Evolutionary conservation across 257 asterid species (phyloP).

Genomic region (Solanum tacnaense): DNA sequence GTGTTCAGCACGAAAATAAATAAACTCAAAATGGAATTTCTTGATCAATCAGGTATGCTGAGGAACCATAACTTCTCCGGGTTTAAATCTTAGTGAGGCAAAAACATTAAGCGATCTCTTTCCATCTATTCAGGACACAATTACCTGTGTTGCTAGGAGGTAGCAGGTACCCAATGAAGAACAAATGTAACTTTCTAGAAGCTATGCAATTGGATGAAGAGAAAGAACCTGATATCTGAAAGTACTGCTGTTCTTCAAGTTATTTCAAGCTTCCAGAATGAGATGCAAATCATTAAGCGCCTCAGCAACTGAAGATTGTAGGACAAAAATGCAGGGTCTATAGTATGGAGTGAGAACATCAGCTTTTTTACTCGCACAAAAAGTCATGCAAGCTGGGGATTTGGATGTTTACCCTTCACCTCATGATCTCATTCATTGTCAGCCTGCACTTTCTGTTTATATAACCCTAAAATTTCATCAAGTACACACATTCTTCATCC

Average conservation of each 20-base stretch:
- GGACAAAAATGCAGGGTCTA: not conserved
- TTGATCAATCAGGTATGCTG: not conserved
- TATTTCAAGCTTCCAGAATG: not conserved
- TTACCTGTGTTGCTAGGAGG: not conserved
- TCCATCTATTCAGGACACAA: not conserved
- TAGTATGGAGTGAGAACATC: not conserved
- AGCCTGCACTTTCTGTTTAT: not conserved
- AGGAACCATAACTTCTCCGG: not conserved
- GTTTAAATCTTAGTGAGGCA: not conserved
- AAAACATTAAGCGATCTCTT: too few species aligned
- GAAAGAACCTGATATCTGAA: not conserved
- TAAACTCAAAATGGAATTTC: not conserved
- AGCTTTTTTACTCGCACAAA: not conserved
- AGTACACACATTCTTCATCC: not conserved
- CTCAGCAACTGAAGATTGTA: not conserved
- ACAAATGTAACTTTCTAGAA: not conserved
- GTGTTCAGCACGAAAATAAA: not conserved
- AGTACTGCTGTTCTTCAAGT: not conserved
- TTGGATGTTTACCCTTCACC: not conserved
- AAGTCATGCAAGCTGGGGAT: not conserved
- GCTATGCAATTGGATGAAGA: not conserved
- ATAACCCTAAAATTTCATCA: not conserved
- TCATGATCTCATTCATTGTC: not conserved
- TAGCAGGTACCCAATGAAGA: not conserved
- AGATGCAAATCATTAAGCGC: not conserved